A percentile compares a stretch with the other conserved stretches of the same genome.
phyloP scores from a whole-genome alignment of 1,139 yeast genomes.

The Magnusiomyces sp. region DNA sequence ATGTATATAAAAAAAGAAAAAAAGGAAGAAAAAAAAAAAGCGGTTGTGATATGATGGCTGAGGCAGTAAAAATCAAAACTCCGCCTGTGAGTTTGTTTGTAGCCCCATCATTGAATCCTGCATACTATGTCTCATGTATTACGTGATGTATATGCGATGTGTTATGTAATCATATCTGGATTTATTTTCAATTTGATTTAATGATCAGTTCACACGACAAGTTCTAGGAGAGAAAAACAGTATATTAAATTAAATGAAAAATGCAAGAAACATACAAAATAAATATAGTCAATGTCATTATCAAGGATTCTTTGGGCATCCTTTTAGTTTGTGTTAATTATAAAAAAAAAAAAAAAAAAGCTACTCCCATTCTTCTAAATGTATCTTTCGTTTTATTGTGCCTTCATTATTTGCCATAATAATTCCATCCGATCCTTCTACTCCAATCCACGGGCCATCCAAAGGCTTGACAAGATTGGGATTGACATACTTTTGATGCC shows the following conservation, averaged over 20 bases:
- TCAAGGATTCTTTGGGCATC: background rate
- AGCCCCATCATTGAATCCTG: too few relatives aligned
- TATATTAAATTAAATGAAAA: background rate
- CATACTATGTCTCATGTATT: too few relatives aligned
- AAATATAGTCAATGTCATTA: background rate
- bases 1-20: background rate
- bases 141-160: too few relatives aligned
- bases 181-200: too few relatives aligned
- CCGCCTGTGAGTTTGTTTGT: too few relatives aligned
- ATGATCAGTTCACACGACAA: background rate
- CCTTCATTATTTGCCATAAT: conserved; percentile 56
- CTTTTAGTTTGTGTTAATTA: background rate
- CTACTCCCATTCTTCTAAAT: conserved; percentile 44
- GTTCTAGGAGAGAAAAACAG: background rate
- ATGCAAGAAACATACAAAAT: background rate
- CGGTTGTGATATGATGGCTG: too few relatives aligned
- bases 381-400: conserved; percentile 40
- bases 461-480: conserved; percentile 60
- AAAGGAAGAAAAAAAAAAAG: too few relatives aligned
- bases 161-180: too few relatives aligned
- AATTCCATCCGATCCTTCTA: conserved; percentile 52
- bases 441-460: conserved; percentile 76
- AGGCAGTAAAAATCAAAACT: too few relatives aligned
- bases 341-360: background rate
- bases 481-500: conserved; percentile 62